These are phyloP conservation scores for Monilinia fructigena DNA, from an alignment of 2,329 filamentous ascomycete genomes.

Conservation along the genomic window DNA sequence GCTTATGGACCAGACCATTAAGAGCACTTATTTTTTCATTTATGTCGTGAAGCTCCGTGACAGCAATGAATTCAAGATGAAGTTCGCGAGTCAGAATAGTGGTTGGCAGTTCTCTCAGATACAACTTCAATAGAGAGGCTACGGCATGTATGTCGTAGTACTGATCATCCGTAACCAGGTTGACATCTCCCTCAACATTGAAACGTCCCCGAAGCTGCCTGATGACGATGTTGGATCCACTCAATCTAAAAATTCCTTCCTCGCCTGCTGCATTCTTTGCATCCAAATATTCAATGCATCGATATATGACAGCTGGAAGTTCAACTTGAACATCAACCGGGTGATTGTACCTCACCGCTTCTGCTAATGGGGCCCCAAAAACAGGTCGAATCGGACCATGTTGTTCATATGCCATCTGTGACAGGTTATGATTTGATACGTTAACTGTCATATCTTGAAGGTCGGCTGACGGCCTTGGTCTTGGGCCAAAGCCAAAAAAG, in stretches of 20 bases:
- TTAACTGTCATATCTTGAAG: conserved; percentile 55
- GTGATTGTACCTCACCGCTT: conserved; percentile 79
- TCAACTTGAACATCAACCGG: conserved; percentile 71
- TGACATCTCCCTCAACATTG: conserved; percentile 88
- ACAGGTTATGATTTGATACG: conserved; percentile 47
- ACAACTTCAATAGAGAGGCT: conserved; percentile 89
- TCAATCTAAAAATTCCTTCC: conserved; percentile 94
- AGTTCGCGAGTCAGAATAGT: conserved; percentile 90
- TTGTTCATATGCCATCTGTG: conserved; percentile 45
- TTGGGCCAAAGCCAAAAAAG: conserved; percentile 68
- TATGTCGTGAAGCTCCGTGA: conserved; percentile 74
- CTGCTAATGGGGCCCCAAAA: conserved; percentile 81
- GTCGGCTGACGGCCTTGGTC: conserved; percentile 58
- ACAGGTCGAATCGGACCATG: conserved; percentile 63
- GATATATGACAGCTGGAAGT: conserved; percentile 88
- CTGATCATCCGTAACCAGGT: conserved; percentile 75
- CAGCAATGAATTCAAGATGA: conserved; percentile 81
- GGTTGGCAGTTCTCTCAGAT: conserved; percentile 85
- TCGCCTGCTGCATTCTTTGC: conserved; percentile 77
- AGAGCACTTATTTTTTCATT: conserved; percentile 74
- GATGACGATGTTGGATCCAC: conserved; percentile 94
- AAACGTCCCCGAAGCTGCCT: conserved; percentile 89
- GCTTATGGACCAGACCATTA: conserved; percentile 72
- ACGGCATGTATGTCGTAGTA: conserved; percentile 97
- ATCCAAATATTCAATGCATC: conserved; percentile 90